These are phyloP conservation scores for Metarhizium guizhouense DNA, from an alignment of 2,329 filamentous ascomycete genomes.

Conservation along the genomic window DNA sequence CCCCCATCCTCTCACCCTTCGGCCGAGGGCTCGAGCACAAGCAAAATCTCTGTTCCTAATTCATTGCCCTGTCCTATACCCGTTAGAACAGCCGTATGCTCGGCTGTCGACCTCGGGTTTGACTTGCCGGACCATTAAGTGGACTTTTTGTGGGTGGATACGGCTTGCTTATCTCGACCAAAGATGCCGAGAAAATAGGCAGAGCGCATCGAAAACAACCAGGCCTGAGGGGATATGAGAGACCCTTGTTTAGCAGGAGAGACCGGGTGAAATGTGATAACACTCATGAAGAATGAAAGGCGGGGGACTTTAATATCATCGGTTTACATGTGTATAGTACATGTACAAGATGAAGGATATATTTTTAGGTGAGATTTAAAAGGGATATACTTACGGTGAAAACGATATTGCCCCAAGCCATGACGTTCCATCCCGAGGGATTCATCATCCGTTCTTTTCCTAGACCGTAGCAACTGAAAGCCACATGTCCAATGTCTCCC, in stretches of 20 bases:
- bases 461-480: conserved; percentile 48
- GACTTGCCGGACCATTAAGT: conserved; percentile 7
- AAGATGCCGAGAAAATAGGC: conserved; percentile 52
- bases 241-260: background rate
- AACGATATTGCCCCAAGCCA: conserved; percentile 67
- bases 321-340: background rate
- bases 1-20: background rate
- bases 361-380: background rate
- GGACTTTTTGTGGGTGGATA: conserved; percentile 16
- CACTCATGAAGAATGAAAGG: background rate
- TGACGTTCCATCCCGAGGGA: conserved; percentile 53
- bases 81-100: background rate
- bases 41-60: background rate
- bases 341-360: background rate
- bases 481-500: conserved; percentile 61
- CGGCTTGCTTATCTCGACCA: conserved; percentile 32
- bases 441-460: conserved; percentile 45
- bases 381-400: conserved; percentile 41
- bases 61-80: background rate
- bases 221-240: conserved; percentile 25
- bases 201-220: conserved; percentile 47
- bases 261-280: no score
- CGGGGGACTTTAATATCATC: background rate
- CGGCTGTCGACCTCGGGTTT: background rate
- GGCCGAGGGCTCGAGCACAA: conserved; percentile 1